Evolutionary conservation across 1,284 basidiomycete species (phyloP).

Genomic region (Phellinidium pouzarii): DNA sequence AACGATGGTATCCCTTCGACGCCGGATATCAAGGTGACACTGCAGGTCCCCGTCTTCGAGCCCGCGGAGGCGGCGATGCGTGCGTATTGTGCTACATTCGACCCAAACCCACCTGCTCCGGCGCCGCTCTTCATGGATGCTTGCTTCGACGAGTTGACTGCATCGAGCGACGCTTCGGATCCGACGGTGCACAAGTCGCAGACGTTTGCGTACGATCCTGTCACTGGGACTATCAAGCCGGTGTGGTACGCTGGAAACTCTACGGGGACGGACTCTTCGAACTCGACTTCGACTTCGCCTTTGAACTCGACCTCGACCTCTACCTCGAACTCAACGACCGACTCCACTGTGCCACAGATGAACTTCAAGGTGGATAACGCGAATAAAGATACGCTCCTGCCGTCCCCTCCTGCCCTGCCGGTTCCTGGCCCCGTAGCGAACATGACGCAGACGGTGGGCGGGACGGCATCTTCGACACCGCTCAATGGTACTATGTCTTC

Average conservation of each 20-base stretch:
- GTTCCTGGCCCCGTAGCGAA: slow-evolving; percentile 14
- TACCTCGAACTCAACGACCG: slow-evolving; percentile 15
- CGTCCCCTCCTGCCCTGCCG: neutral
- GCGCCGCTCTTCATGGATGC: slow-evolving; percentile 47
- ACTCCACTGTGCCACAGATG: slow-evolving; percentile 5
- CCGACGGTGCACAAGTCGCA: slow-evolving; percentile 42
- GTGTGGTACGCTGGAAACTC: slow-evolving; percentile 33
- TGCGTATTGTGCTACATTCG: slow-evolving; percentile 54
- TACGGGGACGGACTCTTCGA: slow-evolving; percentile 22
- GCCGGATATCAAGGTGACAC: slow-evolving; percentile 31
- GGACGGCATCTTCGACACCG: slow-evolving; percentile 20
- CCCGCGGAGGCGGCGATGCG: slow-evolving; percentile 31
- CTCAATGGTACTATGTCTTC: slow-evolving; percentile 19
- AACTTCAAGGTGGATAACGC: slow-evolving; percentile 10
- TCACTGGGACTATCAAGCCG: slow-evolving; percentile 44
- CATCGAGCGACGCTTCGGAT: slow-evolving; percentile 11
- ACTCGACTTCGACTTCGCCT: too few species aligned
- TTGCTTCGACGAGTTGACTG: slow-evolving; percentile 14
- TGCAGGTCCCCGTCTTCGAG: slow-evolving; percentile 43
- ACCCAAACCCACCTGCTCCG: slow-evolving; percentile 41
- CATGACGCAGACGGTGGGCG: slow-evolving; percentile 19
- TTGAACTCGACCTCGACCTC: slow-evolving; percentile 24
- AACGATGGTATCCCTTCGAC: slow-evolving; percentile 20
- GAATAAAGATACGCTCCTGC: slow-evolving; percentile 5
- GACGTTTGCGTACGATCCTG: slow-evolving; percentile 47